Evolutionary conservation across 805 yeast genomes (phyloP).

Genomic region (Vanderwaltozyma verrucispora): DNA sequence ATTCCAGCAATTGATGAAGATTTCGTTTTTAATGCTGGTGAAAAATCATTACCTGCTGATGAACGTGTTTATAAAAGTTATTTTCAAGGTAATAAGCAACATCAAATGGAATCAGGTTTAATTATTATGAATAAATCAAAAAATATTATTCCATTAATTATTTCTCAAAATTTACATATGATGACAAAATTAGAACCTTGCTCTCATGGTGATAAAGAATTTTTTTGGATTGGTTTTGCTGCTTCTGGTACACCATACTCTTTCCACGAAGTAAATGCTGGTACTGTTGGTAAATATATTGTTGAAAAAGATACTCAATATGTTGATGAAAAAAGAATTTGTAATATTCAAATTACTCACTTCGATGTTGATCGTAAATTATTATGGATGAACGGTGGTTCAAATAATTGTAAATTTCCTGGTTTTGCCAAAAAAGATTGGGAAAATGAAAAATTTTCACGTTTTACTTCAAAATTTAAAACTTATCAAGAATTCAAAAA

Average conservation of each 20-base stretch:
- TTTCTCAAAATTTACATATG: constrained; percentile 35
- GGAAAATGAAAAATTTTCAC: constrained; percentile 5
- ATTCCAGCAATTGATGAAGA: constrained; percentile 6
- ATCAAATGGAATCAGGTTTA: constrained; percentile 41
- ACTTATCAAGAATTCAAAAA: constrained; percentile 4
- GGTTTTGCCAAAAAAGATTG: constrained; percentile 9
- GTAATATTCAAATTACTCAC: constrained; percentile 11
- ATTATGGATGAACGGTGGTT: constrained; percentile 17
- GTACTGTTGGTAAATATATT: constrained; percentile 11
- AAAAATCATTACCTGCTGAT: constrained; percentile 15
- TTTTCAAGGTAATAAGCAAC: constrained; percentile 34
- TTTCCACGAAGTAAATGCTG: constrained; percentile 8
- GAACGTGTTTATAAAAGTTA: constrained; percentile 31
- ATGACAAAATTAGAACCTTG: constrained; percentile 37
- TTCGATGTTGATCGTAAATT: constrained; percentile 4
- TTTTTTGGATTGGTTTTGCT: constrained; percentile 59
- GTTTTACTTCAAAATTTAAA: constrained; percentile 2
- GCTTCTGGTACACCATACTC: constrained; percentile 41
- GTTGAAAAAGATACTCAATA: constrained; percentile 2
- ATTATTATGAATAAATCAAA: constrained; percentile 30
- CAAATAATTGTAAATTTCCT: constrained; percentile 10
- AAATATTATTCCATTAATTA: constrained; percentile 41
- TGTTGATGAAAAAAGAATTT: constrained; percentile 5
- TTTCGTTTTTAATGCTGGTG: constrained; percentile 5
- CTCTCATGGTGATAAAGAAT: constrained; percentile 67